Base-by-base conservation (phyloP, 768 basidiomycete species). In the Cantharellus anzutake region DNA sequence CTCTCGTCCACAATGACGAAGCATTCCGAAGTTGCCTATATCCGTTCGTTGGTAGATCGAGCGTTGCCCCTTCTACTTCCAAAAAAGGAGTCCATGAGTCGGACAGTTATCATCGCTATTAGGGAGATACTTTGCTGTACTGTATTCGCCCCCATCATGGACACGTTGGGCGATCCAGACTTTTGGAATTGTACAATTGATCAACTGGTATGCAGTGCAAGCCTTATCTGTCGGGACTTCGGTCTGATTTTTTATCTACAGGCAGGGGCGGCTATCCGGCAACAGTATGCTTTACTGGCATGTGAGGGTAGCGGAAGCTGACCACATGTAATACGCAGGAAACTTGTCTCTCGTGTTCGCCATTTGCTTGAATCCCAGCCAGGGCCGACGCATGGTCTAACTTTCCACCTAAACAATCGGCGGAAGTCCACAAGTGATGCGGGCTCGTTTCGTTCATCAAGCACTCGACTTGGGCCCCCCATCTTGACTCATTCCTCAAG, bases 151-250 rank as follows among this genome's bases (percentile, higher is more conserved):
- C 92, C 94, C 7, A 70, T 94, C 59, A 82, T 94, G 75, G 89
- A 97, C 56, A 88, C 94, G 83, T 68, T 97, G 41, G 77, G 86
- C 38, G 96, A 99, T 69, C 89, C 92, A 3, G 96, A 99, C 70
- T 96, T 96, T 64, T 97, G 92, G 92, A 99, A 99, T 72, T 76
- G 81, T 60, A 79, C 80, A 42, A 86, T 97, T 56, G 93, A 97
- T 69, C 83, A 92, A 72, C 80, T 88, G 73, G 93, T 91, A 68
- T 71, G 88, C 74, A 29, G 42, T 4, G 60, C 66, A 34, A 63
- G 16, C 11, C 51, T 44, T 41, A 37, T 3, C 39, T 55, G 4
- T 16, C 40, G 51, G 57, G 7, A 39, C 37, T 50, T 7, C 34
- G 42, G n/a, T 5, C 51, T 58, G 34, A 41, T 41, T 38, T 41